Conservation (phyloP, 2,329 filamentous ascomycete species). For the Fusarium algeriense region DNA sequence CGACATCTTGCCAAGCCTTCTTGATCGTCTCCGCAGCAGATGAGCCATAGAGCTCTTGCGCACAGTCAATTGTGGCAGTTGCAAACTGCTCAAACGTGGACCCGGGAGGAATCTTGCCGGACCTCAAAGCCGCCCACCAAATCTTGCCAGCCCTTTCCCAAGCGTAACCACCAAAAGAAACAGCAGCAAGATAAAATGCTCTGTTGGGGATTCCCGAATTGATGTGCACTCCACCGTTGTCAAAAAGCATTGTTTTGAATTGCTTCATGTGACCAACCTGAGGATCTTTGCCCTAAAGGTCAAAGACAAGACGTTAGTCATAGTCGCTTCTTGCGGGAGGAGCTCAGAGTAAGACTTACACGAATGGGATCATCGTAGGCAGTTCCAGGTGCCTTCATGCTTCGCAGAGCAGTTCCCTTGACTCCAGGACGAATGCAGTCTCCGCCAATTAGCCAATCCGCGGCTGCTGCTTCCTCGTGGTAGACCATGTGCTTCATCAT, state of each 20-base stretch:
- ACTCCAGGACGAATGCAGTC: slow-evolving; percentile 63
- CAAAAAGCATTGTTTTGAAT: slow-evolving; percentile 56
- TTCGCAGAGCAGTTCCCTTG: slow-evolving; percentile 65
- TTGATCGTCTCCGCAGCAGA: slow-evolving; percentile 59
- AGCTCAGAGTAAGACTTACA: slow-evolving; percentile 47
- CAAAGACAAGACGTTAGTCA: slow-evolving; percentile 1
- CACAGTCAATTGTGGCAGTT: slow-evolving; percentile 60
- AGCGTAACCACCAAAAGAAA: slow-evolving; percentile 63
- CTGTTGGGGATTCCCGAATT: slow-evolving; percentile 70
- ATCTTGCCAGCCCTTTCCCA: slow-evolving; percentile 67
- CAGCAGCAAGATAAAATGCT: slow-evolving; percentile 65
- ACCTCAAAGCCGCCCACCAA: slow-evolving; percentile 64
- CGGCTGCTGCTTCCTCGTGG: slow-evolving; percentile 57
- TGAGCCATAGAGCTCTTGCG: slow-evolving; percentile 57
- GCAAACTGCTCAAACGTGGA: slow-evolving; percentile 64
- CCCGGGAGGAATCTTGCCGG: slow-evolving; percentile 55
- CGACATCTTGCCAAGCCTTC: slow-evolving; percentile 63
- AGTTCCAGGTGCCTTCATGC: slow-evolving; percentile 66
- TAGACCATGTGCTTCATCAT: slow-evolving; percentile 68
- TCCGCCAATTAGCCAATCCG: slow-evolving; percentile 69
- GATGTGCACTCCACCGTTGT: slow-evolving; percentile 67
- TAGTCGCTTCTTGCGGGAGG: background rate
- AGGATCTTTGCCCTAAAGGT: slow-evolving; percentile 62
- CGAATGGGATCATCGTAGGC: slow-evolving; percentile 66
- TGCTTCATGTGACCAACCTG: slow-evolving; percentile 63